Evolutionary conservation across 176 grass and related monocot species (phyloP).

Genomic region (Leersia perrieri): DNA sequence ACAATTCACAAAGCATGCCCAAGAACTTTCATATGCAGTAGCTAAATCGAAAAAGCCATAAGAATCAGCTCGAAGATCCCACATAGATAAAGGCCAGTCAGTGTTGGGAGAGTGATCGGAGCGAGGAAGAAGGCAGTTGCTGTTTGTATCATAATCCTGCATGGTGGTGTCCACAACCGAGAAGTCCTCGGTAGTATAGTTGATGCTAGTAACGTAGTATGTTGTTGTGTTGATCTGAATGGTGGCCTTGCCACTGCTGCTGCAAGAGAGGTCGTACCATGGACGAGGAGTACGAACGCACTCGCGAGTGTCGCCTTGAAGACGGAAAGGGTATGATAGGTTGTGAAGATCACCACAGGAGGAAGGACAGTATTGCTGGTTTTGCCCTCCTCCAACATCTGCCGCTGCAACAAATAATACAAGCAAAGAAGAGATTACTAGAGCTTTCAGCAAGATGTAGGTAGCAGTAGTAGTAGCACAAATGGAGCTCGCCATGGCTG

Average conservation of each 20-base stretch:
- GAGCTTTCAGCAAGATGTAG: neutral
- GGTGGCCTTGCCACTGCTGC: neutral
- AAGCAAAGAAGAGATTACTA: neutral
- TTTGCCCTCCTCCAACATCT: neutral
- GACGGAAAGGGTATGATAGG: constrained; percentile 21
- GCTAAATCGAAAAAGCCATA: neutral
- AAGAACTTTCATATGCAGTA: neutral
- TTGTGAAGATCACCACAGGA: constrained; percentile 19
- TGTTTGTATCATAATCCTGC: neutral
- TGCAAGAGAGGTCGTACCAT: neutral
- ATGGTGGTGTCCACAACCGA: neutral
- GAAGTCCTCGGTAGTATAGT: neutral
- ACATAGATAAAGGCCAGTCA: constrained; percentile 5
- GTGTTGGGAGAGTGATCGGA: neutral
- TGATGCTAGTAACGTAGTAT: constrained; percentile 24
- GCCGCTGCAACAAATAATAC: constrained; percentile 5
- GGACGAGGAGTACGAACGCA: neutral
- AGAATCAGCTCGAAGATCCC: accelerated
- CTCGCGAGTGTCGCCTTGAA: neutral
- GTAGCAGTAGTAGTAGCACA: neutral
- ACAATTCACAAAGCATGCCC: constrained; percentile 46
- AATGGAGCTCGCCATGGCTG: neutral
- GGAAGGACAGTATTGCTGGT: constrained; percentile 17
- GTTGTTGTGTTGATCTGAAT: neutral
- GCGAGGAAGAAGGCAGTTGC: constrained; percentile 14